Conservation (phyloP, 345 rosid species). For the Pelargonium nanum region DNA sequence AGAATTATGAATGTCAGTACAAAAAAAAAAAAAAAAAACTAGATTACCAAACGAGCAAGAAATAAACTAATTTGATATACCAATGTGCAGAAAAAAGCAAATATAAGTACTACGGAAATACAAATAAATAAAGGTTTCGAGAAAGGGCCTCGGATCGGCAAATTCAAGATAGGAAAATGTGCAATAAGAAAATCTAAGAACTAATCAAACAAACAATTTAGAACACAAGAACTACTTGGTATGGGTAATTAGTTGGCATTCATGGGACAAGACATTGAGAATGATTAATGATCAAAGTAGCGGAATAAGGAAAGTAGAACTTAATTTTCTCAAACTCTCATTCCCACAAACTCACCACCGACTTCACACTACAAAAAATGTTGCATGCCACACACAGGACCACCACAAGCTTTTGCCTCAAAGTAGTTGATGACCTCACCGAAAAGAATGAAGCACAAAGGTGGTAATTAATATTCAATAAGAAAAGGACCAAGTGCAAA, state of each 20-base stretch:
- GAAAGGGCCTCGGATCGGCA: no score
- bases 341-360: no score
- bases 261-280: no score
- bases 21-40: no score
- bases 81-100: background rate
- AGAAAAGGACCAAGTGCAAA: no score
- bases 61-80: background rate
- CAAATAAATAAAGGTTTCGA: no score
- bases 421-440: background rate
- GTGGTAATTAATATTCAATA: no score
- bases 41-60: background rate
- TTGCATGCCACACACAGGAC: background rate
- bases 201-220: background rate
- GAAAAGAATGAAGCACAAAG: background rate
- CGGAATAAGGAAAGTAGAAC: background rate
- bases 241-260: background rate
- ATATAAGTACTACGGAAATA: no score
- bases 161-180: background rate
- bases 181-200: background rate
- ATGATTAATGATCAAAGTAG: no score
- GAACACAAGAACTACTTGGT: background rate
- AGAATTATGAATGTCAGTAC: background rate
- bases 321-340: no score
- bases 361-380: background rate
- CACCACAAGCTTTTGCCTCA: background rate